Conservation (phyloP, 1,284 basidiomycete genomes). For the Melampsora occidentalis region DNA sequence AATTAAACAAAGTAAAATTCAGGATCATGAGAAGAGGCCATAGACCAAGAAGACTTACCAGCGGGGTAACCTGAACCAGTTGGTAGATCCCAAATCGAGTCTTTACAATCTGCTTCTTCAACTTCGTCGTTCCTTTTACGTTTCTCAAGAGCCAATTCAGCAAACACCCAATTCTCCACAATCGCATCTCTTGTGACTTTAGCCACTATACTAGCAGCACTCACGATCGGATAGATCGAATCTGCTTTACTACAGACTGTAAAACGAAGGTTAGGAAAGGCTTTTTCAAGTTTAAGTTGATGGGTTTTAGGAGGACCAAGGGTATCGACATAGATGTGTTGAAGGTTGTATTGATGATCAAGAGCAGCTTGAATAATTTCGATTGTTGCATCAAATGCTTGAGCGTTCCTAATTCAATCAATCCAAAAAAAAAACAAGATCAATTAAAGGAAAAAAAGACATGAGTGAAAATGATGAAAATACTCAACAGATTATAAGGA, state of each 20-base stretch:
- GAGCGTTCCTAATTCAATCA: constrained; percentile 63
- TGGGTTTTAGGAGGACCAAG: constrained; percentile 83
- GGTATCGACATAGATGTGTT: constrained; percentile 89
- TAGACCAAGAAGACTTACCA: constrained; percentile 58
- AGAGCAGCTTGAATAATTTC: constrained; percentile 45
- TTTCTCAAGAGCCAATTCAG: constrained; percentile 52
- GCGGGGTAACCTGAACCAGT: constrained; percentile 62
- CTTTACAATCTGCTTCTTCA: neutral
- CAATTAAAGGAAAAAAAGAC: neutral
- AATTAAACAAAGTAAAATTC: neutral
- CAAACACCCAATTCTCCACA: constrained; percentile 73
- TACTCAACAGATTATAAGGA: constrained; percentile 69
- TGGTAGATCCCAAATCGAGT: constrained; percentile 15
- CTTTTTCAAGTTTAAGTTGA: constrained; percentile 69
- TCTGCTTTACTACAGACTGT: constrained; percentile 92
- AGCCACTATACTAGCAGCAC: constrained; percentile 91
- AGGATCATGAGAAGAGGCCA: neutral
- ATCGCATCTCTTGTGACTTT: constrained; percentile 93
- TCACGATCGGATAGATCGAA: constrained; percentile 90
- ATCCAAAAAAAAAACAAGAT: neutral
- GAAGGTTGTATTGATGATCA: constrained; percentile 14
- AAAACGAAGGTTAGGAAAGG: constrained; percentile 79
- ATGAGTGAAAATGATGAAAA: neutral
- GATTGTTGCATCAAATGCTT: constrained; percentile 84
- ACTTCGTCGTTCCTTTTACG: neutral